Evolutionary conservation across 2,329 filamentous ascomycete species (phyloP).

Genomic region (Chaetoscypha palmicola): DNA sequence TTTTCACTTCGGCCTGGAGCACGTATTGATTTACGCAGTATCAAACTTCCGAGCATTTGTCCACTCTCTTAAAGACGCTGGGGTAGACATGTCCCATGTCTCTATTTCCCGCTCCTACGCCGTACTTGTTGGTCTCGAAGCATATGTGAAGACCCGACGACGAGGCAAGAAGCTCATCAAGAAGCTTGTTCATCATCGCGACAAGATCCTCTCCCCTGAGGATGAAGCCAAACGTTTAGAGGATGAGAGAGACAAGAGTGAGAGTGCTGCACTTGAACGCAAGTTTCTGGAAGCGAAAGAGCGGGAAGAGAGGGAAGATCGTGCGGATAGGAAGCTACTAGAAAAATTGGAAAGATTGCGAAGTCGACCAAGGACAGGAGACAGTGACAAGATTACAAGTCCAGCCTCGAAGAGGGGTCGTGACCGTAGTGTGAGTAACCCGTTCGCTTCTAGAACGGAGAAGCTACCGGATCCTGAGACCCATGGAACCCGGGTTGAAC

Average conservation of each 20-base stretch:
- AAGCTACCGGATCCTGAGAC: conserved; percentile 16
- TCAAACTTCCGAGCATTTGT: conserved; percentile 80
- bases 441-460: conserved; percentile 6
- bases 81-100: conserved; percentile 72
- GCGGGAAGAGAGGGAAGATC: conserved; percentile 21
- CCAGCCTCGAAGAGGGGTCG: background rate
- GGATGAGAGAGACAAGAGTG: conserved; percentile 51
- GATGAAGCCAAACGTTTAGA: conserved; percentile 50
- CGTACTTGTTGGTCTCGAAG: conserved; percentile 74
- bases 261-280: conserved; percentile 49
- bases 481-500: conserved; percentile 18
- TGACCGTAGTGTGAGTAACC: background rate
- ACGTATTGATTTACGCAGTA: conserved; percentile 18
- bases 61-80: conserved; percentile 60
- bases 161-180: conserved; percentile 52
- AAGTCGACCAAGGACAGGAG: background rate
- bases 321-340: conserved; percentile 31
- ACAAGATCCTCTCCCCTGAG: conserved; percentile 55
- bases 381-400: background rate
- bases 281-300: conserved; percentile 31
- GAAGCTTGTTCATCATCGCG: conserved; percentile 46
- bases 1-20: background rate
- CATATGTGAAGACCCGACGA: conserved; percentile 60
- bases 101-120: conserved; percentile 77
- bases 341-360: conserved; percentile 33